Evolutionary conservation across 2,329 filamentous ascomycete species (phyloP), one percentile per base, ranked within the genome.

Genomic region (Claviceps spartinae): DNA sequence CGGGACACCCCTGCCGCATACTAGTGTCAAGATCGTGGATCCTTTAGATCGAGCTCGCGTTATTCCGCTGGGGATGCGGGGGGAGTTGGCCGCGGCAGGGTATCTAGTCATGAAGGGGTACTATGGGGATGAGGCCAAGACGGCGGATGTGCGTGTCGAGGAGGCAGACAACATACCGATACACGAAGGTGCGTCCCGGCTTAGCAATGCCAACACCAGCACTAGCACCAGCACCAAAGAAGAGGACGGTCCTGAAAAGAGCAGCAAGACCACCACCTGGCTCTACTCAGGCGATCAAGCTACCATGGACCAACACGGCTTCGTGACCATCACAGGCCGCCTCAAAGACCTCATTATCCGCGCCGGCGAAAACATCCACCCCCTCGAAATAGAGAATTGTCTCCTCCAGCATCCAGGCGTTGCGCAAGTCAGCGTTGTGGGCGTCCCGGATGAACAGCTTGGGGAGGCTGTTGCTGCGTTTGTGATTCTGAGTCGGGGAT

Each of bases 271-370:
- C 30, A 78, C 75, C 46, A 63, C 85, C 18, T 97, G 91, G 91
- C 93, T 97, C 85, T 75, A 86, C 67, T 94, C 86, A 0, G 93
- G 93, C 20, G 93, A 98, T 62, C 91, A 97, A 71, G 93, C 89
- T 2, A 71, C 73, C 50, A 94, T 97, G 78, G 88, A 94, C 55
- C 73, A 69, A 4, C 76, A 89, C 30, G 93, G 91, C 2, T 97
- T 89, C 63, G 79, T 96, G 2, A 78, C 79, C 59, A 95, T 97
- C 62, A 96, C 89, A 1, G 88, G 90, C 3, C 77, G 90, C 16
- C 91, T 95, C 63, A 97, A 97, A 68, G 93, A 98, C 64, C 69
- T 97, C 51, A 96, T 98, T 60, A 97, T 97, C 63, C 80, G 88
- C 26, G 91, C 87, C 30, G 93, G 93, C 24, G 93, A 97, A 66